Evolutionary conservation across 257 asterid genomes (phyloP), one percentile per base, ranked within the genome.

Genomic region (Cordia subcordata): DNA sequence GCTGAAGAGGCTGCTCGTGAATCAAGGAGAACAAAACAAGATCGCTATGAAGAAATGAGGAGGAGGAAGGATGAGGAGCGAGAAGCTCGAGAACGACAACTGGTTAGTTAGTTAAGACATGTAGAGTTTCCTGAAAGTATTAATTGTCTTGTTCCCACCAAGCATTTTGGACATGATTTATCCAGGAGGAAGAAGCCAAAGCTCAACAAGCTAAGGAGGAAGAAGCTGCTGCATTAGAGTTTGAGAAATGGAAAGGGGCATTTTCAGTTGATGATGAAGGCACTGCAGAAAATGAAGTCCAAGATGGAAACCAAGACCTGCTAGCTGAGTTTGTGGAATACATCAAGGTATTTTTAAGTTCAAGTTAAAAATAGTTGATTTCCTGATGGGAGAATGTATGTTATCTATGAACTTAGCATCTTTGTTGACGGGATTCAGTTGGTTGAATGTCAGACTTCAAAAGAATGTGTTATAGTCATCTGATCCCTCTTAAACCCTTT

Each of bases 261-360:
- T 82, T 93, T 80, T 85, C 97, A 63, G 79, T 93, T 76, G 99
- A 89, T 79, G 99, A 90, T 54, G 97, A 93, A 79, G 97, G 99
- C 46, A 85, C 97, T 53, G 82, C 90, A 50, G 96, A 83, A 81
- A 85, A 82, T 58, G 99, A 83, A 65, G 69, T 83, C 40, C 90
- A 84, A 70, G 96, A 85, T 74, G 97, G 86, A 75, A 76, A 75
- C 75, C 88, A 80, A 74, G 99, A 87, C 58, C 67, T 89, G 69
- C 94, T 93, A 54, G 83, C 69, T 62, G 88, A 85, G 74, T 93
- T 93, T 68, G 96, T 93, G 61, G 97, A 89, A 72, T 89, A 93
- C 77, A 93, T 93, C 59, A 89, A 93, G 97, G 99, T 93, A 62
- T 40, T 50, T 63, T 42, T 42, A 42, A 42, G 12, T 14, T 42